phyloP scores from a whole-genome alignment of 805 yeast species.

The Saccharomyces mikatae region DNA sequence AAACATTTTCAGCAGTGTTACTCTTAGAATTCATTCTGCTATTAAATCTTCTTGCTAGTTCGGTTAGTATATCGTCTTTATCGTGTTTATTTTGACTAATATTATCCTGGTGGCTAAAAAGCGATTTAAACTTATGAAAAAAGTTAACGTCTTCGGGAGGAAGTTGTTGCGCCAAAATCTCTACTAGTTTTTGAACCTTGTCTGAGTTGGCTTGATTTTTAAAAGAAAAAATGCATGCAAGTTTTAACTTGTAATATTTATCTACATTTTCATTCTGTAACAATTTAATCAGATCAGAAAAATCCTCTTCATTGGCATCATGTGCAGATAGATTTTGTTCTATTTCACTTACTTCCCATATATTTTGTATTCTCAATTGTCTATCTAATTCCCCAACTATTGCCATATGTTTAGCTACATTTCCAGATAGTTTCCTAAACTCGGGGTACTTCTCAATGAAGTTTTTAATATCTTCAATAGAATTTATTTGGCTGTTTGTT shows the following conservation, averaged over 20 bases:
- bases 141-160: constrained; percentile 34
- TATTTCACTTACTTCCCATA: constrained; percentile 83
- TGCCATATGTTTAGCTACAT: constrained; percentile 87
- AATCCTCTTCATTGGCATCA: constrained; percentile 49
- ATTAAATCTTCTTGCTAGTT: constrained; percentile 29
- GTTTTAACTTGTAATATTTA: constrained; percentile 55
- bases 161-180: constrained; percentile 33
- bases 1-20: constrained; percentile 54
- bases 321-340: constrained; percentile 78
- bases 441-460: constrained; percentile 92
- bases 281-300: constrained; percentile 47
- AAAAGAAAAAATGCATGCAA: constrained; percentile 65
- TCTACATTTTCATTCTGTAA: constrained; percentile 36
- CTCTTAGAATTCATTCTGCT: constrained; percentile 24
- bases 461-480: constrained; percentile 82
- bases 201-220: constrained; percentile 49
- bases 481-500: constrained; percentile 54
- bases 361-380: constrained; percentile 50
- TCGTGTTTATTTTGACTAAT: constrained; percentile 4
- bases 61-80: constrained; percentile 27
- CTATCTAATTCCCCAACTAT: constrained; percentile 80
- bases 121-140: constrained; percentile 39
- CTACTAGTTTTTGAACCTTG: constrained; percentile 39
- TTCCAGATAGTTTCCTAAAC: constrained; percentile 76
- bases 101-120: constrained; percentile 5